Evolutionary conservation across 768 basidiomycete genomes (phyloP), one percentile per base, ranked within the genome.

Genomic region (Paxillus ammoniavirescens): DNA sequence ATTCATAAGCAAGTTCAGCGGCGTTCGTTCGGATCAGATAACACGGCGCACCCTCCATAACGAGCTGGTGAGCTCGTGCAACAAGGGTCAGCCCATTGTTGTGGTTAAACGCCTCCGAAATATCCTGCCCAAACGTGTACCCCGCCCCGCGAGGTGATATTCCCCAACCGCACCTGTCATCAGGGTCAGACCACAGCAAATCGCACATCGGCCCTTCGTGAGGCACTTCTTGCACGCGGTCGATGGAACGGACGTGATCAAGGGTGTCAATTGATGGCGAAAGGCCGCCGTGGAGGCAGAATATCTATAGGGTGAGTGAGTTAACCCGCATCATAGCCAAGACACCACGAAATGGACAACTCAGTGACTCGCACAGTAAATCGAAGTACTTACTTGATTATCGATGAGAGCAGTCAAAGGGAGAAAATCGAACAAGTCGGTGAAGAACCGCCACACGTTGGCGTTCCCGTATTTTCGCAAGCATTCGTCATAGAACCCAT

Each of bases 141-240:
- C 97, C 97, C 44, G 97, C 97, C 57, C 97, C 97, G 69, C 97
- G 89, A 28, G 97, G 97, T 65, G 93, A 96, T 64, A 98, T 98
- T 31, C 97, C 97, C 97, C 97, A 99, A 42, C 97, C 97, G 70
- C 94, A 97, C 52, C 96, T 90, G 75, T 98, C 97, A 70, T 99
- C 97, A 35, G 97, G 97, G 73, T 99, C 97, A 48, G 95, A 98
- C 97, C 97, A 99, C 57, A 99, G 82, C 51, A 99, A 79, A 74
- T 99, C 97, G 67, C 97, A 99, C 97, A 99, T 99, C 17, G 97
- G 97, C 3, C 97, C 97, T 76, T 99, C 97, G 73, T 99, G 97
- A 4, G 97, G 97, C 3, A 99, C 97, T 69, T 99, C 97, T 73
- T 99, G 97, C 61, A 98, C 93, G 51, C 97, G 90, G 78, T 99